Conservation (phyloP, 371 early-diverging fungal genomes). For the Blyttiomyces sp. region DNA sequence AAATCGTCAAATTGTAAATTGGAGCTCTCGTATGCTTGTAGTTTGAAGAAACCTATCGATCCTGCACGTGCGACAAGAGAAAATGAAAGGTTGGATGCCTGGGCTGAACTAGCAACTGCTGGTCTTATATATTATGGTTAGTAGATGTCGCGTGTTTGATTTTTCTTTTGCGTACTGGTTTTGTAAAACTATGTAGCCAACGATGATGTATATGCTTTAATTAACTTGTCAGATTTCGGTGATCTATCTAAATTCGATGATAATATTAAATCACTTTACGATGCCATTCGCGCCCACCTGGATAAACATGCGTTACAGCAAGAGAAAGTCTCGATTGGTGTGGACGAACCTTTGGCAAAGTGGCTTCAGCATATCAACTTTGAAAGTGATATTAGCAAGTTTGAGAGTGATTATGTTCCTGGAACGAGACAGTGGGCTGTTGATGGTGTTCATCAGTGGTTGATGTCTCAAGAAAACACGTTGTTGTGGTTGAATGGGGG, state of each 20-base stretch:
- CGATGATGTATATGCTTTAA: no score
- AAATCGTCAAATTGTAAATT: not conserved
- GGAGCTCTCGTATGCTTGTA: not conserved
- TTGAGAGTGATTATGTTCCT: not conserved
- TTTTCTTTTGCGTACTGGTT: no score
- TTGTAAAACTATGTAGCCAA: no score
- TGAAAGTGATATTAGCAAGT: not conserved
- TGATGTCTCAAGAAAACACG: not conserved
- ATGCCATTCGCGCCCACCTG: no score
- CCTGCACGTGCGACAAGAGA: not conserved
- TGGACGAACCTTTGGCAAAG: not conserved
- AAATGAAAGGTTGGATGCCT: not conserved
- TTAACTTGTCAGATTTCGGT: no score
- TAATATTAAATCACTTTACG: not conserved
- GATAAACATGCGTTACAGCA: no score
- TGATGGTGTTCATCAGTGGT: not conserved
- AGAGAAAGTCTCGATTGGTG: not conserved
- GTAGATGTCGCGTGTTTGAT: no score
- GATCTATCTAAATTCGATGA: not conserved
- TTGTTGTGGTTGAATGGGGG: conserved; percentile 4
- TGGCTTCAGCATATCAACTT: conserved; percentile 6
- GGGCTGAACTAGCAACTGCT: not conserved
- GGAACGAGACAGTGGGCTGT: conserved; percentile 6
- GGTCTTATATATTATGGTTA: not conserved
- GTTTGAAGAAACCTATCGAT: not conserved